Conservation (phyloP, 1,139 yeast genomes). For the Pneumocystis murina region DNA sequence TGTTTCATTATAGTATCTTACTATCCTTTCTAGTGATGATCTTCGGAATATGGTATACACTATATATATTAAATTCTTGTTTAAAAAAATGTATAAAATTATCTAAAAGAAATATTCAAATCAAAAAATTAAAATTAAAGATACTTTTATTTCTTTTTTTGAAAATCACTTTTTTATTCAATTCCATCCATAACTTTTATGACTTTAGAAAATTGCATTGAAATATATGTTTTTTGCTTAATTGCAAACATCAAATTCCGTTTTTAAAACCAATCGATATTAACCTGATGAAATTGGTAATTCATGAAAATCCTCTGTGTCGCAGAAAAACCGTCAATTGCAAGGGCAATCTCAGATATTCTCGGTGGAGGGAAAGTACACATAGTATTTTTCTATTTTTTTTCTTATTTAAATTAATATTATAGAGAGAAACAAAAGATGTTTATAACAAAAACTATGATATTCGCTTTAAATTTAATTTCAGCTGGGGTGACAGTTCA, state of each 20-base stretch:
- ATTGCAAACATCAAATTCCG: too few relatives aligned
- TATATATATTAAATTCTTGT: too few relatives aligned
- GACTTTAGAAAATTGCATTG: too few relatives aligned
- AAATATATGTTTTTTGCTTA: too few relatives aligned
- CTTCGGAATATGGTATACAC: too few relatives aligned
- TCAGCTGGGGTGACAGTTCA: slow-evolving; percentile 51
- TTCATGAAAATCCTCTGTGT: slow-evolving; percentile 71
- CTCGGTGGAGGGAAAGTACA: slow-evolving; percentile 56
- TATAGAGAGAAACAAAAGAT: slow-evolving; percentile 34
- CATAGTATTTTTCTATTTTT: slow-evolving; percentile 13
- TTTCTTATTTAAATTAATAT: not conserved
- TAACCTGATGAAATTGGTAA: not conserved
- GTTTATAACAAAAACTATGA: slow-evolving; percentile 60
- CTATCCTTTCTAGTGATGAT: not conserved
- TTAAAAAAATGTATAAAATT: too few relatives aligned
- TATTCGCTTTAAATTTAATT: slow-evolving; percentile 47
- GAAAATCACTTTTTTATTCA: too few relatives aligned
- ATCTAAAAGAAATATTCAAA: too few relatives aligned
- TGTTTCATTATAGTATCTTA: not conserved
- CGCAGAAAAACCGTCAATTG: slow-evolving; percentile 94
- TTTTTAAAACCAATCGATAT: not conserved
- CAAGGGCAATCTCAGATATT: slow-evolving; percentile 64
- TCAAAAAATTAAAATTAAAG: too few relatives aligned
- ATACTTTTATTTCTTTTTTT: too few relatives aligned
- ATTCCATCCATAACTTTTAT: too few relatives aligned